Conservation (phyloP, 2,329 filamentous ascomycete genomes). For the Beauveria brongniartii region DNA sequence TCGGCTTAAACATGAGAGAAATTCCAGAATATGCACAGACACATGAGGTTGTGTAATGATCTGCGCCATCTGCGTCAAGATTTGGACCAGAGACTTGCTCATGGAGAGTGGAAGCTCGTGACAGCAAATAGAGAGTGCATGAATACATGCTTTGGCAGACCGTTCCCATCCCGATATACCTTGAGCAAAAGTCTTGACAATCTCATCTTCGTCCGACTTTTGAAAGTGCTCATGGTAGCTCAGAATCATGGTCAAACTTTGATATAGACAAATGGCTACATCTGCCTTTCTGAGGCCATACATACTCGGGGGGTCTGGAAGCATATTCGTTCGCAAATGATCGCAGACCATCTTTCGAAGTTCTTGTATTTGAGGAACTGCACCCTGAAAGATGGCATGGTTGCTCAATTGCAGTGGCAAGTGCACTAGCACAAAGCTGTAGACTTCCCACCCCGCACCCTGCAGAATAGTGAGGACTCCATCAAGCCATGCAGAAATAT, state of each 20-base stretch:
- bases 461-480: constrained; percentile 64
- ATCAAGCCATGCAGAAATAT: constrained; percentile 66
- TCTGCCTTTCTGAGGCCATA: constrained; percentile 79
- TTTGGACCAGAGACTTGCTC: constrained; percentile 74
- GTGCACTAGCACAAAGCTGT: constrained; percentile 82
- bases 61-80: constrained; percentile 88
- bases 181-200: constrained; percentile 77
- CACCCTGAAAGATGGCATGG: constrained; percentile 70
- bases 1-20: constrained; percentile 80
- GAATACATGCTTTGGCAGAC: constrained; percentile 87
- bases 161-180: constrained; percentile 79
- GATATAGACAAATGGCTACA: constrained; percentile 80
- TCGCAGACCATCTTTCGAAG: constrained; percentile 73
- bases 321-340: constrained; percentile 67
- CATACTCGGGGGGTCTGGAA: constrained; percentile 72
- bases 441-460: constrained; percentile 81
- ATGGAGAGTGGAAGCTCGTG: constrained; percentile 86
- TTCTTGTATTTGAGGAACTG: constrained; percentile 66
- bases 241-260: constrained; percentile 77
- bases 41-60: constrained; percentile 92
- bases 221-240: constrained; percentile 83
- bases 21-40: constrained; percentile 91
- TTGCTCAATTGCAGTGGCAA: constrained; percentile 84
- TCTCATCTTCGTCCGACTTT: constrained; percentile 80
- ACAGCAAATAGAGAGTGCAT: constrained; percentile 89